These are phyloP conservation scores for Arthrobotrys iridis DNA, from an alignment of 2,329 filamentous ascomycete genomes.

Conservation along the genomic window DNA sequence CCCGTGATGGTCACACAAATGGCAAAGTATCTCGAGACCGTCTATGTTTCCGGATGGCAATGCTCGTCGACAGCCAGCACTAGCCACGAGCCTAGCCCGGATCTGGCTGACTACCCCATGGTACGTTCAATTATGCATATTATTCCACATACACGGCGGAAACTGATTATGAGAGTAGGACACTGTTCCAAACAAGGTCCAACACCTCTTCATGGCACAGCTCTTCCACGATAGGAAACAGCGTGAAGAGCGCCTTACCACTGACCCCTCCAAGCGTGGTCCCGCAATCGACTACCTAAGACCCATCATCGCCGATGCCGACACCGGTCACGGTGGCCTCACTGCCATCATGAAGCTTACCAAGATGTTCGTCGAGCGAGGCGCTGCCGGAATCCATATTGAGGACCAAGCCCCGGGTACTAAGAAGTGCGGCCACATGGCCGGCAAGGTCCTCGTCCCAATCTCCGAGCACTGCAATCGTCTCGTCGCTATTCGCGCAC, in stretches of 20 bases:
- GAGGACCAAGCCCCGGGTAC: constrained; percentile 98
- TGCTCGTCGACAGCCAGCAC: constrained; percentile 95
- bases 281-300: constrained; percentile 91
- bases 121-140: constrained; percentile 64
- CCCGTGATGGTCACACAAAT: constrained; percentile 99
- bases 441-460: constrained; percentile 95
- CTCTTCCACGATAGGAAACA: constrained; percentile 99
- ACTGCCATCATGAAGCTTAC: constrained; percentile 99
- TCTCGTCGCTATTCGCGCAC: constrained; percentile 92
- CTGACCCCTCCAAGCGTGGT: constrained; percentile 74
- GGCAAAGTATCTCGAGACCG: constrained; percentile 97
- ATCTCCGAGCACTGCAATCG: constrained; percentile 99
- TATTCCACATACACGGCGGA: constrained; percentile 26
- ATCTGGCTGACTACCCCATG: constrained; percentile 97
- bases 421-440: constrained; percentile 99
- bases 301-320: constrained; percentile 94
- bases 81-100: constrained; percentile 93
- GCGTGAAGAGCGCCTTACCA: constrained; percentile 87
- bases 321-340: constrained; percentile 94
- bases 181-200: constrained; percentile 97
- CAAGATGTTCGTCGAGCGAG: constrained; percentile 95
- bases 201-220: constrained; percentile 97
- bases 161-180: constrained; percentile 69
- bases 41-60: constrained; percentile 99
- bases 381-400: constrained; percentile 96